Conservation (phyloP, 768 basidiomycete species). For the Leccinum uliginosum region DNA sequence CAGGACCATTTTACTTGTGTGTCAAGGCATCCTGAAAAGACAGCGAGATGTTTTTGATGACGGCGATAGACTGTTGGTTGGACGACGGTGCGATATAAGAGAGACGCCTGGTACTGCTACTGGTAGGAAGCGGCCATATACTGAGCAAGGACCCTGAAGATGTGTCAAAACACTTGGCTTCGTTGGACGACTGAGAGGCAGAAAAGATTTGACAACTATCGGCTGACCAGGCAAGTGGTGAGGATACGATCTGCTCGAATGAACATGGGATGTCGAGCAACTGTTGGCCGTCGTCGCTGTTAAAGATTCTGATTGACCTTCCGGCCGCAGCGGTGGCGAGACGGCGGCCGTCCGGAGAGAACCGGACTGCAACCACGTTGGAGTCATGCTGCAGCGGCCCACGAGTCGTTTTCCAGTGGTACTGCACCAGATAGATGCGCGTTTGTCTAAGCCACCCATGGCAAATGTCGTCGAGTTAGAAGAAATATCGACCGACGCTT, state of each 20-base stretch:
- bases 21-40: background rate
- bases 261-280: background rate
- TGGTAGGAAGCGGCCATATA: background rate
- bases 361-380: background rate
- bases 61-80: background rate
- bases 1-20: background rate
- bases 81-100: background rate
- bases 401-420: background rate
- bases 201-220: background rate
- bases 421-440: background rate
- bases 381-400: background rate
- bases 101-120: too few species aligned
- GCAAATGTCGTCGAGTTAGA: background rate
- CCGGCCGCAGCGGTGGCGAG: background rate
- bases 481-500: background rate
- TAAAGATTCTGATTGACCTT: background rate
- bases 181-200: background rate
- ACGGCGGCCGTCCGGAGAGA: background rate
- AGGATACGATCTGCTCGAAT: background rate
- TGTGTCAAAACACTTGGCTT: background rate
- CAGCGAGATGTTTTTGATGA: background rate
- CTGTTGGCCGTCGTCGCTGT: background rate
- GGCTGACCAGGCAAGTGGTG: background rate
- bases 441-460: background rate
- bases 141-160: background rate